A percentile compares a stretch with the other conserved stretches of the same genome.
These are phyloP conservation scores for Pseudogymnoascus sp. DNA, from an alignment of 2,329 filamentous ascomycete genomes.

Conservation along the genomic window DNA sequence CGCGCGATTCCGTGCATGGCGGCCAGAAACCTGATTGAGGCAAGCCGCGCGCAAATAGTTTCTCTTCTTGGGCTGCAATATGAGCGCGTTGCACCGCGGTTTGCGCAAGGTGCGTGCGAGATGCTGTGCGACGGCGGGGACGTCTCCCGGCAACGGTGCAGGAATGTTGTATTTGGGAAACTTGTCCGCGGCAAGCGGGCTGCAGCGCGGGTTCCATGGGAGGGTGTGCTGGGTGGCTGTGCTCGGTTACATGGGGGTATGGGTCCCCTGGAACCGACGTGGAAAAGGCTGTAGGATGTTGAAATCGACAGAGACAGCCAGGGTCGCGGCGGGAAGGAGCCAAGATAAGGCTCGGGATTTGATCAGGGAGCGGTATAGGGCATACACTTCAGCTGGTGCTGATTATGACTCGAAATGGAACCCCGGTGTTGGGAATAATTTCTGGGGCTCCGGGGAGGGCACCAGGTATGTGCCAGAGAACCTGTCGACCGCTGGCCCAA, in stretches of 20 bases:
- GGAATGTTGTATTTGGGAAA: background rate
- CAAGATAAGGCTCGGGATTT: constrained; percentile 2
- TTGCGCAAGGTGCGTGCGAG: background rate
- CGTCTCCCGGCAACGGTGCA: background rate
- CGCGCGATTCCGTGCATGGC: background rate
- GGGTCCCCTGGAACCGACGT: background rate
- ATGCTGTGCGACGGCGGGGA: background rate
- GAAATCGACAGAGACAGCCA: background rate
- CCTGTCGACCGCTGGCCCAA: background rate
- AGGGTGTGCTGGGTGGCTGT: background rate
- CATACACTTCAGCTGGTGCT: background rate
- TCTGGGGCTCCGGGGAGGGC: background rate
- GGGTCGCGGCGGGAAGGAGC: background rate
- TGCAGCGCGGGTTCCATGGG: background rate
- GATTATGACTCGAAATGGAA: background rate
- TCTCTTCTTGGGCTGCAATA: background rate
- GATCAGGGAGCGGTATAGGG: background rate
- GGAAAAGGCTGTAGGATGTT: background rate
- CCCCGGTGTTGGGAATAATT: background rate
- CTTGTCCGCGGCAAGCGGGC: background rate
- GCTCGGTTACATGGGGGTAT: background rate
- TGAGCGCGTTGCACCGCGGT: background rate
- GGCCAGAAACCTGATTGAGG: background rate
- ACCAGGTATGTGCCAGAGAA: background rate
- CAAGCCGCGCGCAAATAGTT: background rate